Evolutionary conservation across 441 rosid species (phyloP), one percentile per base, ranked within the genome.

Genomic region (Breynia disticha): DNA sequence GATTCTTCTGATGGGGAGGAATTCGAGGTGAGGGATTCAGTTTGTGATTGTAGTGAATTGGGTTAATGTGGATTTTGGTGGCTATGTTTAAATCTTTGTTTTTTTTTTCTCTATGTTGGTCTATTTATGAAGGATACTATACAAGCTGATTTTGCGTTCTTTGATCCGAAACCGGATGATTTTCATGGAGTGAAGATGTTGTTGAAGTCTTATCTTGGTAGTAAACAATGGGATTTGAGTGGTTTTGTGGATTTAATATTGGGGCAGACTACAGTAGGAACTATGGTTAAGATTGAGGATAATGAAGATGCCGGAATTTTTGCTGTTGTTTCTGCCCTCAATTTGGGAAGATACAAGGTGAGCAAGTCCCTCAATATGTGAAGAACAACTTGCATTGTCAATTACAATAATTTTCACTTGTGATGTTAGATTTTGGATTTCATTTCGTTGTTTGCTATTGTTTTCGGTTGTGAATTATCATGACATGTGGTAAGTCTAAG

Each of bases 121-220:
- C 5, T 20, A 19, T 50, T 35, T 21, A 54, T 73, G 61, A 62
- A 90, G 96, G 91, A 72, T 55, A 75, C 53, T 60, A 82, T 86
- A 7, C 91, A 88, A 78, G 90, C 88, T 7, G 98, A 91, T 67
- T 88, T 88, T 64, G 89, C 76, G 14, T 91, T 91, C 77, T 80
- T 86, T 67, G 98, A 88, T 72, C 95, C 94, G 3, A 91, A 86
- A 75, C 56, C 79, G 0, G 69, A 74, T 11, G 95, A 91, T 51
- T 91, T 86, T 52, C 86, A 86, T 10, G 89, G 96, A 9, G 84
- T 81, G 55, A 87, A 82, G 82, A 69, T 68, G 7, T 71, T 88
- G 57, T 60, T 88, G 19, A 85, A 73, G 43, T 67, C 71, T 59
- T 86, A 78, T 69, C 89, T 86, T 37, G 95, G 78, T 69, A 74